Percentiles rank a stretch among this genome's conserved stretches.
Evolutionary conservation across 345 rosid species (phyloP).

Genomic region (Populus pruinosa): DNA sequence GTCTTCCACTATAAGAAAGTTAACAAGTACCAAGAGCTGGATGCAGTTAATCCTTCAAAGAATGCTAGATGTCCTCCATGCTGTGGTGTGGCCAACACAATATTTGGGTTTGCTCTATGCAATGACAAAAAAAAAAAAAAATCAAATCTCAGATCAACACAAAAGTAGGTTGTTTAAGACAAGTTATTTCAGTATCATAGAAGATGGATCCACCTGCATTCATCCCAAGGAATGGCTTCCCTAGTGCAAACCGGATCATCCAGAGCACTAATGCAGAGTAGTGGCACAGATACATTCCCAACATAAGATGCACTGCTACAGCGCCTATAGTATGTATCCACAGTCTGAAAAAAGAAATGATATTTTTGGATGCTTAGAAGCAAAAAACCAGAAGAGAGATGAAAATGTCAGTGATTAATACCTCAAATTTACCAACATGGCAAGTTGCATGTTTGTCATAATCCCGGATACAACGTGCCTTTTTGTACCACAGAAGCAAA

Average conservation of each 20-base stretch:
- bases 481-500: conserved; percentile 14
- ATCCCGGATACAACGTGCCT: conserved; percentile 88
- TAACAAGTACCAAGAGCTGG: conserved; percentile 55
- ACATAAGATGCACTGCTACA: conserved; percentile 72
- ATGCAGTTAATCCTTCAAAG: conserved; percentile 74
- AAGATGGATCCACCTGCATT: conserved; percentile 62
- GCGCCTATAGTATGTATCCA: conserved; percentile 74
- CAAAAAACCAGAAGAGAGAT: conserved; percentile 6
- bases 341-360: conserved; percentile 53
- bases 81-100: conserved; percentile 63
- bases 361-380: conserved; percentile 2
- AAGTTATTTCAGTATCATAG: background rate
- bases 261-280: conserved; percentile 81
- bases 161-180: background rate
- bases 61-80: conserved; percentile 93
- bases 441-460: conserved; percentile 81
- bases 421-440: conserved; percentile 84
- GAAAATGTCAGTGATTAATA: conserved; percentile 22
- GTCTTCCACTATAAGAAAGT: conserved; percentile 3
- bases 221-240: conserved; percentile 98
- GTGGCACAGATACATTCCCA: conserved; percentile 62
- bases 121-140: background rate
- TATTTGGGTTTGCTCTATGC: conserved; percentile 67
- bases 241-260: conserved; percentile 89
- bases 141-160: conserved; percentile 8